A percentile compares a stretch with the other conserved stretches of the same genome.
Evolutionary conservation across 768 basidiomycete genomes (phyloP).

Genomic region (Boletus insuetus): DNA sequence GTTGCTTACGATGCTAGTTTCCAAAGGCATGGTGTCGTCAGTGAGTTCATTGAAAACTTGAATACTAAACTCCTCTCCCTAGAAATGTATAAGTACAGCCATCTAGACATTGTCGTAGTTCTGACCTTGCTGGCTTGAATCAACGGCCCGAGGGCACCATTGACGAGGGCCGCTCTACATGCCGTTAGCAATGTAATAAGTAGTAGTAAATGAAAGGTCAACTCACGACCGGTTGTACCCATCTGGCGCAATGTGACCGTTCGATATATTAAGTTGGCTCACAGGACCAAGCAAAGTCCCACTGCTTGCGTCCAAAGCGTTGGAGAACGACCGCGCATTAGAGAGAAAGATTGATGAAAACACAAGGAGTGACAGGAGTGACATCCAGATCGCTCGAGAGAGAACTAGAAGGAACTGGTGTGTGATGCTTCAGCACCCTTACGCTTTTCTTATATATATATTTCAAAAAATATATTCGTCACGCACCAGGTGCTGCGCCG

Average conservation of each 20-base stretch:
- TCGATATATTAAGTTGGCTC: background rate
- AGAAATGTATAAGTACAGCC: background rate
- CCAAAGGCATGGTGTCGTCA: constrained; percentile 44
- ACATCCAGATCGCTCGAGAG: background rate
- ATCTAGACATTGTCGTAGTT: background rate
- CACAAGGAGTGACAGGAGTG: background rate
- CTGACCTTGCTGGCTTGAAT: constrained; percentile 38
- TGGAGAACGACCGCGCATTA: background rate
- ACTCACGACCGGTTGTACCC: constrained; percentile 6
- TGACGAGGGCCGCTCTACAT: background rate
- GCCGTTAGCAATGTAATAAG: background rate
- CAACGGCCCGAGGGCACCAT: constrained; percentile 35
- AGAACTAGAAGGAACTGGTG: background rate
- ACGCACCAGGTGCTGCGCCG: too few relatives aligned
- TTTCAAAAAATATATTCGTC: background rate
- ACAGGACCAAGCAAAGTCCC: background rate
- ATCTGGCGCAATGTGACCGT: background rate
- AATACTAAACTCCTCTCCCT: background rate
- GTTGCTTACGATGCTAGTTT: constrained; percentile 38
- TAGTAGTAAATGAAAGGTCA: background rate
- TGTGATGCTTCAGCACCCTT: background rate
- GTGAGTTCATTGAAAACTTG: constrained; percentile 13
- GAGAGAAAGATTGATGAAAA: constrained; percentile 1
- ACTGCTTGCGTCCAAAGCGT: background rate
- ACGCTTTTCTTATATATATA: background rate